A percentile compares a stretch with the other conserved stretches of the same genome.
phyloP scores from a whole-genome alignment of 2,329 filamentous ascomycete species.

The Oidium heveae region DNA sequence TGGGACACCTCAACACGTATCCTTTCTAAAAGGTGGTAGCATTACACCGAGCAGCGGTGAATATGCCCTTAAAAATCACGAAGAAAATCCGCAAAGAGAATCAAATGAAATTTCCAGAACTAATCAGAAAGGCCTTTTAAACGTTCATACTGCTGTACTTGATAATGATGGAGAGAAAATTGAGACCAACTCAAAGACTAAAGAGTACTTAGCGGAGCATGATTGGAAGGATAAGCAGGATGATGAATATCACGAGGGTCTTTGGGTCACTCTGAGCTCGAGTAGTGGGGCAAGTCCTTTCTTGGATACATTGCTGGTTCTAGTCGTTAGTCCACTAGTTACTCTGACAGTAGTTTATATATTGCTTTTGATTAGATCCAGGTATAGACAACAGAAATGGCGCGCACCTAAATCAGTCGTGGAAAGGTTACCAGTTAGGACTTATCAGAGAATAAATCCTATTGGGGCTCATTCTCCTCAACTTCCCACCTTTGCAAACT shows the following conservation, averaged over 20 bases:
- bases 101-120: constrained; percentile 2
- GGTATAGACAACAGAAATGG: constrained; percentile 76
- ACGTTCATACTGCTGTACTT: constrained; percentile 21
- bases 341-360: constrained; percentile 86
- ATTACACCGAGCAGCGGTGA: constrained; percentile 50
- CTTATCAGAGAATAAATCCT: constrained; percentile 64
- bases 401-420: constrained; percentile 93
- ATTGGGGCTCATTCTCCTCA: constrained; percentile 29
- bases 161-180: constrained; percentile 19
- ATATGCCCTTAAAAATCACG: constrained; percentile 20
- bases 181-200: constrained; percentile 8
- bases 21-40: constrained; percentile 31
- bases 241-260: constrained; percentile 36
- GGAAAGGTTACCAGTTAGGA: constrained; percentile 78
- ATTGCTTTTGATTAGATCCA: constrained; percentile 61
- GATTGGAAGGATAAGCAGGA: constrained; percentile 15
- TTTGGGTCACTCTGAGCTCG: constrained; percentile 92
- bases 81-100: constrained; percentile 12
- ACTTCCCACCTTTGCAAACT: constrained; percentile 34
- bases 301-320: constrained; percentile 82
- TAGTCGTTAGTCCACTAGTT: constrained; percentile 84
- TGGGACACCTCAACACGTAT: constrained; percentile 13
- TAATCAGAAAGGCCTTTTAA: constrained; percentile 6
- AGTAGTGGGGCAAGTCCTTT: constrained; percentile 78
- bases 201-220: not conserved